Base-by-base conservation (phyloP, 805 yeast genomes). In the Dipodascus albidus region DNA sequence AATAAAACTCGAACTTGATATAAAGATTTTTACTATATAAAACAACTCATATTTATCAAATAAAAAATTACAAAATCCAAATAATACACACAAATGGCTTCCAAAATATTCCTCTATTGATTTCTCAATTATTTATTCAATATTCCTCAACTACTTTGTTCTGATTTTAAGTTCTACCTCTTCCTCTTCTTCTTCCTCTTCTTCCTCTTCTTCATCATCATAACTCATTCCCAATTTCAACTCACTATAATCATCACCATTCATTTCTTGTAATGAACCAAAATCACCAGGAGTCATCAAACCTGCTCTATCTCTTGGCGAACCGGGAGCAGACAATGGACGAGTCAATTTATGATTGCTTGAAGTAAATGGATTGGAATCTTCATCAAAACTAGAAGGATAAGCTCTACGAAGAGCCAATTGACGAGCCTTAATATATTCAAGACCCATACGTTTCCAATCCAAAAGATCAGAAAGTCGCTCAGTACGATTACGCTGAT, bases 391-490 rank as follows among this genome's bases (percentile, higher is more conserved):
- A 60, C 83, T 77, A 58, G 85, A 88, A 23, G 98, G 96, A 66
- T 93, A 91, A 1, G 97, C 98, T 64, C 98, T 77, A 68, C 90
- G 85, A 67, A 91, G 76, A 0, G 96, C 88, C 62, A 91, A 77
- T 64, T 87, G 89, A 64, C 98, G 81, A 15, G 98, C 98, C 73
- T 91, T 91, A 63, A 87, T 82, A 69, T 91, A 91, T 70, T 93
- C 99, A 52, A 91, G 74, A 0, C 99, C 99, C 98, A 91, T 90
- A 64, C 98, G 80, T 70, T 86, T 87, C 99, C 99, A 91, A 72
- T 91, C 99, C 56, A 91, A 78, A 62, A 91, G 72, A 67, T 93
- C 98, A 51, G 93, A 82, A 58, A 91, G 76, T 61, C 99, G 78
- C 73, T 91, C 99, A 24, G 96, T 93, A 70, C 99, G 81, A 70